Evolutionary conservation across 441 rosid species (phyloP).

Genomic region (Raphanus hybrid): DNA sequence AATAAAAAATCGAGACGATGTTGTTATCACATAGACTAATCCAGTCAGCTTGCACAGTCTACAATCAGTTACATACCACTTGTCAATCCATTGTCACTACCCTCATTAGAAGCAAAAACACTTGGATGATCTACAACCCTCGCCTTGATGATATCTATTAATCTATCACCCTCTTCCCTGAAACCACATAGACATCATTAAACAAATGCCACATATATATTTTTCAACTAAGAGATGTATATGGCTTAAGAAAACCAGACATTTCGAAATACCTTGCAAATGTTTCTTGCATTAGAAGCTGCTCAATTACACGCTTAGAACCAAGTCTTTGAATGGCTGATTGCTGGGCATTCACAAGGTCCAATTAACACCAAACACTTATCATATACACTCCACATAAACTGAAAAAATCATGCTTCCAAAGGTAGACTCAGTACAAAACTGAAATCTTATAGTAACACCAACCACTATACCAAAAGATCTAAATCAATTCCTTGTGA

Average conservation of each 20-base stretch:
- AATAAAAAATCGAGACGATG: conserved; percentile 22
- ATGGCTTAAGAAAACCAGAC: conserved; percentile 20
- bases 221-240: not conserved
- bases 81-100: conserved; percentile 38
- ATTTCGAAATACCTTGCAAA: conserved; percentile 70
- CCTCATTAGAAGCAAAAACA: conserved; percentile 41
- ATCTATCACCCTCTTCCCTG: conserved; percentile 88
- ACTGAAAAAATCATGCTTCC: too few species aligned
- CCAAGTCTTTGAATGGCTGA: conserved; percentile 26
- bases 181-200: conserved; percentile 40
- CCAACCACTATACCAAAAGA: too few species aligned
- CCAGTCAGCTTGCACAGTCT: conserved; percentile 25
- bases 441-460: too few species aligned
- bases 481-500: too few species aligned
- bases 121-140: conserved; percentile 62
- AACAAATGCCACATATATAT: not conserved
- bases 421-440: too few species aligned
- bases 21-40: conserved; percentile 35
- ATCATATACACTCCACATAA: not conserved
- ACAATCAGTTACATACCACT: conserved; percentile 53
- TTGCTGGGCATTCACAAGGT: conserved; percentile 42
- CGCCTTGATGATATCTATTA: conserved; percentile 71
- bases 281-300: conserved; percentile 73
- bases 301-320: conserved; percentile 71
- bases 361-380: too few species aligned